Evolutionary conservation across 176 grass and related monocot species (phyloP), one percentile per base, ranked within the genome.

Genomic region (Carex pumila): DNA sequence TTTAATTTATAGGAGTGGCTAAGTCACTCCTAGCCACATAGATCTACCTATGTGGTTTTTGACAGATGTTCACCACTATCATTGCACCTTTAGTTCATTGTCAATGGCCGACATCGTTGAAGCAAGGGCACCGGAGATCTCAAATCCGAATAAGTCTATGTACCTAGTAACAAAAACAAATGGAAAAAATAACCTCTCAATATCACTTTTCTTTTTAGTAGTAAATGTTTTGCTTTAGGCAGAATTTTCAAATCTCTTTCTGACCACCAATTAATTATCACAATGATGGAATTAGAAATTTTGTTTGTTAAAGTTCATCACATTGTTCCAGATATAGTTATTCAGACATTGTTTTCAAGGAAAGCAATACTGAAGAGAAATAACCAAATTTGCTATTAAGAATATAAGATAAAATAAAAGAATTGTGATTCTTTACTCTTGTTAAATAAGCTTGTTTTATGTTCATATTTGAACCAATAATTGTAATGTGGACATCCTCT

Each of bases 351-450:
- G 14, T 39, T 70, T 70, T n/a, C 66, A 41, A 70, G 7, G 36
- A 43, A 70, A 30, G 36, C 4, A 18, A 43, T 70, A 70, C 36
- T 18, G 14, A 70, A 11, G 66, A 43, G 36, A 69, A 69, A 17
- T 22, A 12, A 62, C 60, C 60, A 62, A 62, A 62, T 25, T 61
- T 62, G 7, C 19, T 62, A 29, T 62, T 12, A 62, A 22, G 47
- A 49, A 49, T 49, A 61, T 61, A 22, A 62, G 60, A 49, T 49
- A 49, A 49, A 49, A 49, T 49, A 9, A 62, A 11, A 30, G 3
- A 71, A 71, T 71, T 71, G 18, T 71, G 39, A 47, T 71, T 71
- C 39, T 71, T 71, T 71, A 45, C 39, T 71, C 39, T n/a, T 71
- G 37, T 39, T 71, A 39, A 43, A 71, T 2, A 71, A 7, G 15